Evolutionary conservation across 176 grass and related monocot species (phyloP), one percentile per base, ranked within the genome.

Genomic region (Carex cristatella): DNA sequence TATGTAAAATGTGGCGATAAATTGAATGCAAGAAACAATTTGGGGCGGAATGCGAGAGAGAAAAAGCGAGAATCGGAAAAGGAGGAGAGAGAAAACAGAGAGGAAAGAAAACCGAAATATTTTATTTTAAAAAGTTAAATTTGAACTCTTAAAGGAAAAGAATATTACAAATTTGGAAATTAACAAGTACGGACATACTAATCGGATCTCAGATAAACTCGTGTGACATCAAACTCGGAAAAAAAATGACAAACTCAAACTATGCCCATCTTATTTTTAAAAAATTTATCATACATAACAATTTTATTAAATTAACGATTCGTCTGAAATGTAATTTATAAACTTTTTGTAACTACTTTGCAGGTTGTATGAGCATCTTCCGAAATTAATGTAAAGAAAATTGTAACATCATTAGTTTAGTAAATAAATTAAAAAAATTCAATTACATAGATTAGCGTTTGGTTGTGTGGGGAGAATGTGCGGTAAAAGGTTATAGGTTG

Each of bases 21-120:
- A 28, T 83, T 53, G 67, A 82, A 87, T 87, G 68, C 23, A 58
- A 51, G 53, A 65, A 68, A 44, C 72, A 37, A 79, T 66, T 27
- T 74, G 63, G 48, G 70, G 87, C 78, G 78, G 79, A 82, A 38
- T 59, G 71, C 66, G 79, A 59, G 57, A 67, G 86, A 55, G 66
- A 67, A 44, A 60, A 38, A n/a, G 53, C 33, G 69, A 78, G 61
- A 88, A 83, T 86, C 81, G 76, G 76, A 87, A 86, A 84, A 68
- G 62, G 61, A 76, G 2, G 62, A 58, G 81, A 44, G 9, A 65
- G 37, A 74, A 88, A 88, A 64, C 60, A 74, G 38, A 31, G 42
- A 84, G 74, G 51, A 54, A 55, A 77, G 55, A 85, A 88, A 94
- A 85, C 71, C 79, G 7, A 71, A 71, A 8, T 44, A 19, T 46